A percentile compares a stretch with the other conserved stretches of the same genome.
These are phyloP conservation scores for Spirogloea muscicola DNA, from an alignment of 139 green algal genomes.

Conservation along the genomic window DNA sequence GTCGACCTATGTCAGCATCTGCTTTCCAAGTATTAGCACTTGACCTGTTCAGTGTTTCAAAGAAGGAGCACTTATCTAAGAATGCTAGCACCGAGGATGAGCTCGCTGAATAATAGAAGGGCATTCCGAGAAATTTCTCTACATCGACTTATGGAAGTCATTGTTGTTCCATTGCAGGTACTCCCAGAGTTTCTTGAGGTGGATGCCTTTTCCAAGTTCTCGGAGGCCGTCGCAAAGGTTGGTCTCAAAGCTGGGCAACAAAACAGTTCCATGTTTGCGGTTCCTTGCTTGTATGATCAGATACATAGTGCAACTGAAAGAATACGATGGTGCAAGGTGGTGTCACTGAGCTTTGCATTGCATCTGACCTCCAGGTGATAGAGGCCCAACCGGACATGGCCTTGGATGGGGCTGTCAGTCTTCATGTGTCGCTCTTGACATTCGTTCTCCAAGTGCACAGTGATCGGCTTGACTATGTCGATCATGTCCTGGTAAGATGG, in stretches of 20 bases:
- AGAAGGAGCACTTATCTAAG: no score
- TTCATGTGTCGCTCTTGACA: conserved; percentile 76
- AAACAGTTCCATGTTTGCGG: no score
- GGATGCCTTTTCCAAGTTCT: conserved; percentile 75
- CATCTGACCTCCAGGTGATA: conserved; percentile 31
- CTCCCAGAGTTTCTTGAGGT: conserved; percentile 54
- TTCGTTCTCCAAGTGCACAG: conserved; percentile 61
- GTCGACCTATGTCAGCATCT: no score
- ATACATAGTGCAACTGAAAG: no score
- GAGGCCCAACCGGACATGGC: conserved; percentile 66
- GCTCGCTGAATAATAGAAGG: no score
- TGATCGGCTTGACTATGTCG: conserved; percentile 64
- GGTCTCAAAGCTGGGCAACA: no score
- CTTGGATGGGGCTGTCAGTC: conserved; percentile 56
- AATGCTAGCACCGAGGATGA: no score
- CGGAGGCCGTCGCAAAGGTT: conserved; percentile 56
- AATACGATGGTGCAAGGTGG: background rate
- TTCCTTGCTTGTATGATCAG: background rate
- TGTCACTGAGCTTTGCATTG: background rate
- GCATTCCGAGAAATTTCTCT: no score
- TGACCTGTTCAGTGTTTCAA: no score
- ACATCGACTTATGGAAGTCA: no score
- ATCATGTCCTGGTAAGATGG: conserved; percentile 62
- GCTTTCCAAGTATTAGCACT: no score
- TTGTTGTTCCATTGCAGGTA: no score